Conservation (phyloP, 148 eudicot species). For the Camellia sinensis region DNA sequence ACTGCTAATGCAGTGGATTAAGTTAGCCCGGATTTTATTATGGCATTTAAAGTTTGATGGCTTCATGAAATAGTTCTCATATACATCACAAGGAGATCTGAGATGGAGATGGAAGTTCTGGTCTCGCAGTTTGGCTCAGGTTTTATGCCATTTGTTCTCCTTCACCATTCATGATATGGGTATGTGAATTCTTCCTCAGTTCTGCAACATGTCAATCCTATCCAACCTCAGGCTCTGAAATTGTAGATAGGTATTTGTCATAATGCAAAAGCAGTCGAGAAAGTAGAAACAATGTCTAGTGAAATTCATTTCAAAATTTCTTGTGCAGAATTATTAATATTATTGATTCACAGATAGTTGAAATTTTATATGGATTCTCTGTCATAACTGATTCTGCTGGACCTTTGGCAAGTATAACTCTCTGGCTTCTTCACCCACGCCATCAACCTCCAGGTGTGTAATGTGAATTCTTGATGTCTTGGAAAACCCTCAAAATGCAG, state of each 20-base stretch:
- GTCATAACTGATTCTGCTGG: background rate
- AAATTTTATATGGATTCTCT: background rate
- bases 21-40: background rate
- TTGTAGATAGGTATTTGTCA: background rate
- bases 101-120: background rate
- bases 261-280: background rate
- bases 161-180: background rate
- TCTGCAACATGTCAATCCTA: conserved; percentile 2
- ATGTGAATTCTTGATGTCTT: too few species aligned
- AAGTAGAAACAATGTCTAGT: background rate
- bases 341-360: background rate
- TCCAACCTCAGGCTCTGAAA: background rate
- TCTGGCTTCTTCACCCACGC: too few species aligned
- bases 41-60: conserved; percentile 7
- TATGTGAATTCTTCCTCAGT: background rate
- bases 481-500: background rate
- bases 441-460: too few species aligned
- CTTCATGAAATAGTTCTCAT: background rate
- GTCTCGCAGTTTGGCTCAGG: background rate
- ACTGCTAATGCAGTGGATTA: conserved; percentile 4
- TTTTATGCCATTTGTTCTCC: background rate
- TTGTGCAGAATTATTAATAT: conserved; percentile 4
- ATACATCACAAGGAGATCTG: background rate
- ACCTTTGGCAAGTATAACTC: too few species aligned
- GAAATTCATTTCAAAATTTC: conserved; percentile 5